Percentiles rank a stretch among this genome's conserved stretches.
These are phyloP conservation scores for Russula sp. DNA, from an alignment of 768 basidiomycete species.

Conservation along the genomic window DNA sequence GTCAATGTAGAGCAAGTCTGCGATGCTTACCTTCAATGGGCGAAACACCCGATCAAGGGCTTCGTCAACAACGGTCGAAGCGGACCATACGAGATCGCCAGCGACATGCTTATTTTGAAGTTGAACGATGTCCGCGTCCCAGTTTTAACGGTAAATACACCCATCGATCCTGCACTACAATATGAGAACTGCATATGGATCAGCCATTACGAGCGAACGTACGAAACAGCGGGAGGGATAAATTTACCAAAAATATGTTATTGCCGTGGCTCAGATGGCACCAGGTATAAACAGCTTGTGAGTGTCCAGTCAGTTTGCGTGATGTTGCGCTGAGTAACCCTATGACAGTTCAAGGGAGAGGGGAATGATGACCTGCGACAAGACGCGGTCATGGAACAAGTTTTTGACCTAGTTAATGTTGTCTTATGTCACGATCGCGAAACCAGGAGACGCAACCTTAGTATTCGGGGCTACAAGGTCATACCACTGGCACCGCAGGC, in stretches of 20 bases:
- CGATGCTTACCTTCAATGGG: constrained; percentile 69
- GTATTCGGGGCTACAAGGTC: constrained; percentile 83
- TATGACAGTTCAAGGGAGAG: constrained; percentile 81
- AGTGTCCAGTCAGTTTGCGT: constrained; percentile 33
- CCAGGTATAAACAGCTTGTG: constrained; percentile 75
- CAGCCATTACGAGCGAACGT: constrained; percentile 54
- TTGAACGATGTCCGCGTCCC: constrained; percentile 68
- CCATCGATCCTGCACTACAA: constrained; percentile 63
- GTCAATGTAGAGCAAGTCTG: constrained; percentile 58
- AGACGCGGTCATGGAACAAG: constrained; percentile 99
- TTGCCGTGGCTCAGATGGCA: constrained; percentile 67
- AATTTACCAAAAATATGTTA: constrained; percentile 77
- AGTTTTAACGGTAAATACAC: constrained; percentile 68
- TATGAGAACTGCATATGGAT: constrained; percentile 77
- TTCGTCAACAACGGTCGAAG: constrained; percentile 29
- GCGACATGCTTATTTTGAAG: constrained; percentile 44
- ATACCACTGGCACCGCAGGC: constrained; percentile 77
- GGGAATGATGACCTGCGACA: constrained; percentile 91
- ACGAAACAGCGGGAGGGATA: constrained; percentile 68
- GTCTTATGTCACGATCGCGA: constrained; percentile 72
- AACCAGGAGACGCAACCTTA: constrained; percentile 67
- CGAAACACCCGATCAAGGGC: constrained; percentile 53
- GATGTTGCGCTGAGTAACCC: neutral
- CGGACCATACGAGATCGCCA: constrained; percentile 44
- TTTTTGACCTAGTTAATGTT: constrained; percentile 84